Base-by-base conservation (phyloP, 768 basidiomycete genomes). In the Lentinus brumalis region DNA sequence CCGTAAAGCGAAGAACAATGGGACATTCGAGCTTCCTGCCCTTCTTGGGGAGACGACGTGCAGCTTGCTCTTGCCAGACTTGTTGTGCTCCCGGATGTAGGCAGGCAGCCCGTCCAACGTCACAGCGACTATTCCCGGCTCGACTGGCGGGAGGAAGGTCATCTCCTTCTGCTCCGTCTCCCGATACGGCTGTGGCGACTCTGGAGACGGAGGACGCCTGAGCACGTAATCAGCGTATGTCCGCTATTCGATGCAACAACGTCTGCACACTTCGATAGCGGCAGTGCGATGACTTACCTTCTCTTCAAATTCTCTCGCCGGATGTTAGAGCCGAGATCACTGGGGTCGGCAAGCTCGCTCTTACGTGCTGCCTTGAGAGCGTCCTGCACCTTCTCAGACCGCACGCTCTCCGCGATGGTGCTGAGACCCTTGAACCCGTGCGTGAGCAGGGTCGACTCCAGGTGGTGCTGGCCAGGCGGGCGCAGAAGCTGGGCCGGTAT, bases 41-140 rank as follows among this genome's bases (percentile, higher is more conserved):
- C 31, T 62, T 60, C 26, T 72, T 74, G n/a, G 75, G 8, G 79
- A 77, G 82, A 86, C 87, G 44, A 92, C 77, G 62, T 82, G 83
- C 53, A 91, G 70, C 56, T 76, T 82, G 21, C 59, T 56, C 45
- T 67, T 59, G 68, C 81, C 76, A 9, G 70, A 66, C 41, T 64
- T 65, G 74, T 91, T 91, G 68, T 84, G 87, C 53, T 81, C 77
- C 38, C 78, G 79, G 64, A 90, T 80, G 74, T 83, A 91, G 9
- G 75, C 76, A 5, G 77, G 57, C 21, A 92, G 74, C 5, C 74
- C 79, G 29, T 79, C 79, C 35, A 78, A 73, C 18, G 75, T 73
- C 54, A 90, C 70, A 3, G 77, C 72, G 0, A 71, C 64, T 18
- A 70, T 66, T 5, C 75, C 76, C 1, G 74, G 75, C 50, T 78